phyloP scores from a whole-genome alignment of 1,284 basidiomycete genomes.

The Fistulinella cinereoalba region DNA sequence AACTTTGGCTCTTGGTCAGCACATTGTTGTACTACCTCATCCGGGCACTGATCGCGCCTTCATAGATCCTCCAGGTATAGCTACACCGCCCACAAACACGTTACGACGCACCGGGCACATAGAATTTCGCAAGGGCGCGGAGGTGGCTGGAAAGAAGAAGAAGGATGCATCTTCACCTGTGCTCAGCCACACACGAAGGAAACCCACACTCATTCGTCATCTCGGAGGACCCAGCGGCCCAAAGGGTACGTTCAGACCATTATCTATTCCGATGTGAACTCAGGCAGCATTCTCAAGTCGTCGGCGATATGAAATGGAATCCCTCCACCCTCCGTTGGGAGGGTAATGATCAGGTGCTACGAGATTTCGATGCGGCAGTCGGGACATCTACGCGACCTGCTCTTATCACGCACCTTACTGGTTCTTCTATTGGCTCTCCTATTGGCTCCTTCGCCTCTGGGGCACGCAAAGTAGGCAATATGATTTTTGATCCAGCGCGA shows the following conservation, averaged over 20 bases:
- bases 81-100: constrained; percentile 35
- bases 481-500: constrained; percentile 91
- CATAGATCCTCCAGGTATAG: constrained; percentile 27
- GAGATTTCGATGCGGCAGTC: constrained; percentile 84
- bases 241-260: constrained; percentile 60
- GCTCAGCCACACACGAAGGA: constrained; percentile 50
- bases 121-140: constrained; percentile 40
- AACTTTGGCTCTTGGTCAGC: constrained; percentile 41
- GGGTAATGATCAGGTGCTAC: constrained; percentile 88
- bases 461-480: constrained; percentile 89
- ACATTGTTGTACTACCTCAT: constrained; percentile 1
- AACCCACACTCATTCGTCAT: constrained; percentile 86
- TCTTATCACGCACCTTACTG: constrained; percentile 87
- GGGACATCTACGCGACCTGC: constrained; percentile 89
- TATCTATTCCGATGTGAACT: constrained; percentile 14
- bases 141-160: constrained; percentile 52
- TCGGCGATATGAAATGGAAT: constrained; percentile 98
- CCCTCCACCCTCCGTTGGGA: constrained; percentile 88
- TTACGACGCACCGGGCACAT: constrained; percentile 45
- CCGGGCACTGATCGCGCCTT: not conserved
- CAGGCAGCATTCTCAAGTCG: constrained; percentile 47
- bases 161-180: constrained; percentile 45
- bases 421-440: constrained; percentile 77
- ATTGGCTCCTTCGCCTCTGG: constrained; percentile 73
- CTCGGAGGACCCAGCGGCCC: constrained; percentile 67